Evolutionary conservation across 2,329 filamentous ascomycete genomes (phyloP).

Genomic region (Aspergillus sojae): DNA sequence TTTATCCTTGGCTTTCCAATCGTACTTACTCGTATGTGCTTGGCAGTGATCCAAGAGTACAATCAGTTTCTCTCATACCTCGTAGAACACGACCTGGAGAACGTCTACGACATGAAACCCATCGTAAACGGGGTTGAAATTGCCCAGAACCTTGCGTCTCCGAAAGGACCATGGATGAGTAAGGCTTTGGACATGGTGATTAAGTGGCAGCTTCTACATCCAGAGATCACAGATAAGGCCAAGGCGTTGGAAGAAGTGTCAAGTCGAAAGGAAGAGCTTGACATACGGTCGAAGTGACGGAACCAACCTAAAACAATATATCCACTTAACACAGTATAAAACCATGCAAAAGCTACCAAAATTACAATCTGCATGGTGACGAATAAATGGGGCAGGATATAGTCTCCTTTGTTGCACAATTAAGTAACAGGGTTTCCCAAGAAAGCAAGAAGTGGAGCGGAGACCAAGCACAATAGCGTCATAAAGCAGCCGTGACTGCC

Average conservation of each 20-base stretch:
- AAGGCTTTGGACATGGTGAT: constrained; percentile 77
- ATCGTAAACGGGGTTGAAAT: constrained; percentile 77
- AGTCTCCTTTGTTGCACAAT: too few relatives aligned
- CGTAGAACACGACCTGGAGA: constrained; percentile 50
- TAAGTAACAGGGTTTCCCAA: background rate
- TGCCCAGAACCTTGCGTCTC: constrained; percentile 63
- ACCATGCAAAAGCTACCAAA: background rate
- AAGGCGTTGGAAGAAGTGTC: constrained; percentile 64
- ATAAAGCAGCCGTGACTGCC: background rate
- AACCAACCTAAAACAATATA: background rate
- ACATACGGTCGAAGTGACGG: constrained; percentile 10
- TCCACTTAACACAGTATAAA: background rate
- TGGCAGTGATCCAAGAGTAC: constrained; percentile 54
- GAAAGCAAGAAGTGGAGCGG: background rate
- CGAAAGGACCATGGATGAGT: constrained; percentile 81
- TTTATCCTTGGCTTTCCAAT: constrained; percentile 12
- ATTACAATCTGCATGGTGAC: background rate
- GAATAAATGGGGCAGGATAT: background rate
- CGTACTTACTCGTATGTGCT: constrained; percentile 16
- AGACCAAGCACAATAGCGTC: background rate
- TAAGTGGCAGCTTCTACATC: constrained; percentile 86
- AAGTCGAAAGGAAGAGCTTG: constrained; percentile 56
- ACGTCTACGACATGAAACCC: constrained; percentile 60
- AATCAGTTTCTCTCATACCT: constrained; percentile 57
- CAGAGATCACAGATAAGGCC: constrained; percentile 61